A percentile compares a stretch with the other conserved stretches of the same genome.
These are phyloP conservation scores for Clonostachys solani DNA, from an alignment of 2,329 filamentous ascomycete species.

Conservation along the genomic window DNA sequence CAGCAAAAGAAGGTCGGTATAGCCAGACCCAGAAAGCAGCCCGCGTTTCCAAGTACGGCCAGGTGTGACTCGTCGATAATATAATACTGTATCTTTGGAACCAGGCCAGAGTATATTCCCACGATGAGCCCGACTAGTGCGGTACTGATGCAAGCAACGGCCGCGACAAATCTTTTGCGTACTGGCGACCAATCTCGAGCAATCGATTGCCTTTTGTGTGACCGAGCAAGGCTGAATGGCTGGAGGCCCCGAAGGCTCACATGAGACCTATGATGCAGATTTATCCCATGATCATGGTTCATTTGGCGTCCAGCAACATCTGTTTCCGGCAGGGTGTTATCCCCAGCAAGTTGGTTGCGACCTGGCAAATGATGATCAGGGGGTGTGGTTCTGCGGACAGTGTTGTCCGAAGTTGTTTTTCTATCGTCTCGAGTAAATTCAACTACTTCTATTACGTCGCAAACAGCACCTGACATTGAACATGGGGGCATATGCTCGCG, in stretches of 20 bases:
- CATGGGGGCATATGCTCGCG: too few relatives aligned
- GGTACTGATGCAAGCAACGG: constrained; percentile 69
- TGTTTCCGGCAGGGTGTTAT: constrained; percentile 15
- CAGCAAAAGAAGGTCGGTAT: constrained; percentile 67
- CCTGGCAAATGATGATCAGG: too few relatives aligned
- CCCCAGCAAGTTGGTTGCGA: constrained; percentile 7
- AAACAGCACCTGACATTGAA: too few relatives aligned
- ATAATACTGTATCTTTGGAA: constrained; percentile 75
- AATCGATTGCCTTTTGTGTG: constrained; percentile 59
- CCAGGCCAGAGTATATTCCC: constrained; percentile 74
- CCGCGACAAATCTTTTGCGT: constrained; percentile 65
- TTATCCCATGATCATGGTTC: constrained; percentile 27
- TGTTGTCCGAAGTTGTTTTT: too few relatives aligned
- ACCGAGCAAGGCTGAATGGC: constrained; percentile 46
- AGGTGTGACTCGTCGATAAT: constrained; percentile 66
- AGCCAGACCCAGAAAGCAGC: constrained; percentile 67
- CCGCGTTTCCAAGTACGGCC: constrained; percentile 68
- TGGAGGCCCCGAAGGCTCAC: constrained; percentile 46
- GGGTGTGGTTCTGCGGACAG: too few relatives aligned
- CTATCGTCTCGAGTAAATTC: too few relatives aligned
- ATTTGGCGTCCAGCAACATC: constrained; percentile 15
- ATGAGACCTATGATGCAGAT: constrained; percentile 45
- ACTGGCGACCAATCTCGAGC: constrained; percentile 66
- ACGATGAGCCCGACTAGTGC: constrained; percentile 66
- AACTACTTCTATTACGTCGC: too few relatives aligned